phyloP scores from a whole-genome alignment of 805 yeast genomes.

The Metschnikowia matae region DNA sequence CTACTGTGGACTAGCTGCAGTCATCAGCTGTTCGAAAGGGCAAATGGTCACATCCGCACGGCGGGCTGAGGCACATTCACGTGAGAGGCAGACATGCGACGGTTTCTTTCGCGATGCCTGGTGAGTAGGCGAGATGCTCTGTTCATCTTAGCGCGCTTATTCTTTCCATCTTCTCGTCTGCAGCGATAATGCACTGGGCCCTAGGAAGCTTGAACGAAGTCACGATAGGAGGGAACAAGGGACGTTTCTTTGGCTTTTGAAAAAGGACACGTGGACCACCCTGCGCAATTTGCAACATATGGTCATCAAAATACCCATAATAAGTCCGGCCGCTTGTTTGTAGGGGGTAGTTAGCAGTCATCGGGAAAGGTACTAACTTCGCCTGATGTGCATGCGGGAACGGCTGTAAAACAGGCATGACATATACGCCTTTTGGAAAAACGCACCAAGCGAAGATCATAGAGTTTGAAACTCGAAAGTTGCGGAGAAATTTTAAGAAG shows the following conservation, averaged over 20 bases:
- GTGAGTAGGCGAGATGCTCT: constrained; percentile 4
- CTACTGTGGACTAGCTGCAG: background rate
- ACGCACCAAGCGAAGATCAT: background rate
- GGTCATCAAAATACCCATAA: too few relatives aligned
- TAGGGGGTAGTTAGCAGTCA: background rate
- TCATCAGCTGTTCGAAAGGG: background rate
- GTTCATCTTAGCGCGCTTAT: background rate
- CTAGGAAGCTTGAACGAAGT: too few relatives aligned
- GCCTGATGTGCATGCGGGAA: background rate
- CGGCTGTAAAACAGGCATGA: background rate
- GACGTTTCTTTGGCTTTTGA: background rate
- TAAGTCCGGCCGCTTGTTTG: background rate
- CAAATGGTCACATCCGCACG: background rate
- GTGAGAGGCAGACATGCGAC: background rate
- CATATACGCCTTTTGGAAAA: background rate
- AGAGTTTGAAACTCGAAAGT: background rate
- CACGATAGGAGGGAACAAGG: too few relatives aligned
- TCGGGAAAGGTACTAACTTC: background rate
- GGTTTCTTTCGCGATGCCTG: background rate
- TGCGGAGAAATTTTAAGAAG: background rate
- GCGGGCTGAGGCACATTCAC: background rate
- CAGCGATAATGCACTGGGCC: background rate
- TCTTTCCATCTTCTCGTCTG: background rate
- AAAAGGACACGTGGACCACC: background rate
- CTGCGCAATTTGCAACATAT: too few relatives aligned